Base-by-base conservation (phyloP, 345 rosid species). In the Hypericum androsaemum region DNA sequence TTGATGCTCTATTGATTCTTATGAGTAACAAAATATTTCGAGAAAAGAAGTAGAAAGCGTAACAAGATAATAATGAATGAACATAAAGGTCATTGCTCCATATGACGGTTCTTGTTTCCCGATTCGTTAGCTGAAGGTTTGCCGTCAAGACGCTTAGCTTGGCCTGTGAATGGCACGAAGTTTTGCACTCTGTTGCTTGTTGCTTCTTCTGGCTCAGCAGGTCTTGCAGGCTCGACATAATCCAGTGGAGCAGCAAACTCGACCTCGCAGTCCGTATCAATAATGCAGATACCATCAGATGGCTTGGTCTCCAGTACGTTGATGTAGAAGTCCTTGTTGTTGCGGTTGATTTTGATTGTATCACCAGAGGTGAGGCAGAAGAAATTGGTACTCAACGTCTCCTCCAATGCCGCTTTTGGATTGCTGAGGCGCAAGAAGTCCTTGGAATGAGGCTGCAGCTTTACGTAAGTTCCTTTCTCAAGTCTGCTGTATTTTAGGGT, bases 231-330 rank as follows among this genome's bases (percentile, higher is more conserved):
- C 41, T 61, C 64, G 32, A 43, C 39, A 41, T 66, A 59, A 47
- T 74, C 73, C 51, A 66, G 37, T 36, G 67, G 60, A 42, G 54
- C 52, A 39, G 51, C 64, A 56, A 70, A 74, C 43, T 63, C 78
- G 0, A 70, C 67, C 28, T 54, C 45, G 12, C 61, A 60, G 42
- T 63, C 70, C 0, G 57, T 61, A 12, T 66, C 54, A n/a, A 60
- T 37, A 1, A 63, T 47, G 12, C 55, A 32, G 6, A 70, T 13
- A 8, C 65, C 73, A 22, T 48, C 17, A 14, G 55, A 22, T 0
- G 68, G 65, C 39, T 52, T 50, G 3, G 77, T 63, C 8, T 75
- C 74, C 7, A 64, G 5, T 6, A 71, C 13, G 12, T 65, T 6
- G 7, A 71, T 38, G 28, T 32, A 43, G 8, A 15, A 60, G 8